Base-by-base conservation (phyloP, 2,329 filamentous ascomycete genomes). In the Xylariales sp. region DNA sequence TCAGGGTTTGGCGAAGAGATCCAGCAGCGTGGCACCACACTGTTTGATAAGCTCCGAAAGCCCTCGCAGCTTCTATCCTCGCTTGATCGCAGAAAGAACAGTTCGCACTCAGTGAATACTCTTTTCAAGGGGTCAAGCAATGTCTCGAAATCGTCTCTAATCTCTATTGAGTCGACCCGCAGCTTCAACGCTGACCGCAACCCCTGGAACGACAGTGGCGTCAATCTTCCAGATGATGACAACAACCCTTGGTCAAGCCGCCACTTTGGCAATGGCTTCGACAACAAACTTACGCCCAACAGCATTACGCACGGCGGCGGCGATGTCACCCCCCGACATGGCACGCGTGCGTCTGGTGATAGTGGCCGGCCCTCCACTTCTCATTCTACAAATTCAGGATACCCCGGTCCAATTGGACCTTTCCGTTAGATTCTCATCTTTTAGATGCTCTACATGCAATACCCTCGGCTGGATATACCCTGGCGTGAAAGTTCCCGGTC, bases 191-290 rank as follows among this genome's bases (percentile, higher is more conserved):
- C 88, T 53, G 94, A 95, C 64, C 86, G 90, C 65, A 95, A 96
- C 68, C 90, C 90, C 47, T 97, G 91, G 91, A 96, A 96, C 63
- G 91, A 97, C 63, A 95, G 88, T 59, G 91, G 90, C 56, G 89
- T 96, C 60, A 96, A 96, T 62, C 80, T 96, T 52, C 76, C 86
- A 48, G 91, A 96, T 56, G 88, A 95, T 50, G 89, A 96, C 53
- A 68, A 61, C 51, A 78, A 80, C 61, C 74, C 76, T 28, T 83
- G 80, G 79, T 66, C 73, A 39, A 67, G 67, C 38, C 78, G 80
- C 50, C 78, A 79, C 53, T 77, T 82, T 53, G 76, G 78, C 57
- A 86, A 81, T 61, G 80, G 78, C 59, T 71, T 73, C 55, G 70
- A 83, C 61, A 74, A 73, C 58, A 85, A 83, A 62, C 64, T 82